These are phyloP conservation scores for Diddensiella caesifluorescens DNA, from an alignment of 805 yeast genomes.

Conservation along the genomic window DNA sequence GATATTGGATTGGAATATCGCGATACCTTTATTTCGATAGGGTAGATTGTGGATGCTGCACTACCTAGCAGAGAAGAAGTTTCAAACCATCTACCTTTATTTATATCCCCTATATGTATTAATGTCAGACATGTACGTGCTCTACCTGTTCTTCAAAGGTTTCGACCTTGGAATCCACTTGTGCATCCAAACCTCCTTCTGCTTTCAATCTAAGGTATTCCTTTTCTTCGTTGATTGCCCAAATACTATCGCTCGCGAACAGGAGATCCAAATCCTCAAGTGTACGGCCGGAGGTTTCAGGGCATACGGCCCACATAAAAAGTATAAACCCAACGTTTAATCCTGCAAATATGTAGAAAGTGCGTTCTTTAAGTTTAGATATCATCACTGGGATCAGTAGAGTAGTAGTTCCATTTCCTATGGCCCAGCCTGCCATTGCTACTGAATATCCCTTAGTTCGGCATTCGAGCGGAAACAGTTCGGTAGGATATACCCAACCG, in stretches of 20 bases:
- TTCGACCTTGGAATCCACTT: constrained; percentile 5
- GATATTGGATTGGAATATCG: too few species aligned
- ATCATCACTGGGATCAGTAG: constrained; percentile 34
- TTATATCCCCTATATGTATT: too few species aligned
- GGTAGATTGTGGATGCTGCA: too few species aligned
- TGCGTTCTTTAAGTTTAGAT: constrained; percentile 39
- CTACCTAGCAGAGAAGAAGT: too few species aligned
- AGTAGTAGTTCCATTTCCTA: constrained; percentile 14
- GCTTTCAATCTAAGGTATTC: constrained; percentile 4
- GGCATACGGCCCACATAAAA: constrained; percentile 31
- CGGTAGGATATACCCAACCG: constrained; percentile 11
- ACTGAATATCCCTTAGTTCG: constrained; percentile 9
- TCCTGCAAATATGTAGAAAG: constrained; percentile 34
- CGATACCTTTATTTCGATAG: too few species aligned
- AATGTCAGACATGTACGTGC: too few species aligned
- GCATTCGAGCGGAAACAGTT: constrained; percentile 9
- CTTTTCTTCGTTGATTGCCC: constrained; percentile 6
- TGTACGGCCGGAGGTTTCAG: constrained; percentile 39
- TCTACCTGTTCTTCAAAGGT: too few species aligned
- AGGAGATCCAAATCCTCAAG: constrained; percentile 41
- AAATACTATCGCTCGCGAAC: constrained; percentile 21
- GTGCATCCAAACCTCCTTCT: constrained; percentile 6
- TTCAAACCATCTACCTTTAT: too few species aligned
- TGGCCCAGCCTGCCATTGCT: constrained; percentile 15
- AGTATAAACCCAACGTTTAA: constrained; percentile 20